phyloP scores from a whole-genome alignment of 2,329 filamentous ascomycete genomes.

The Lizonia empirigonia region DNA sequence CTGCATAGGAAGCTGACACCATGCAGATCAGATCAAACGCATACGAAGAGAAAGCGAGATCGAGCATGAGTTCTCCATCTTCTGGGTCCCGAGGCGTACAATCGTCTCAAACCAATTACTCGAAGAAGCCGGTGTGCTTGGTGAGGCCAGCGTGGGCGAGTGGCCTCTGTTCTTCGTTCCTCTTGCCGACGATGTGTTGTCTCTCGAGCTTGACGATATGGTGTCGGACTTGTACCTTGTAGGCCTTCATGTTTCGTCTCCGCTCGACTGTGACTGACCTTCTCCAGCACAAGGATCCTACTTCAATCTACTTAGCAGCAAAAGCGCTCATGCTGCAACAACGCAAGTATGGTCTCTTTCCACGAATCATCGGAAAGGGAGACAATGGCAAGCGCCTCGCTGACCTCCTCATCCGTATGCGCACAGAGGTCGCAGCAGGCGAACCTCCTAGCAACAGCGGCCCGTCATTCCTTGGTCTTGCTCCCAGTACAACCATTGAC shows the following conservation, averaged over 20 bases:
- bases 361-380: slow-evolving; percentile 91
- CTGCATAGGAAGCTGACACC: background rate
- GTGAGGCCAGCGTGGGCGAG: slow-evolving; percentile 87
- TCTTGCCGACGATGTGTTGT: slow-evolving; percentile 87
- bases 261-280: slow-evolving; percentile 29
- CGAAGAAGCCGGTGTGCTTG: slow-evolving; percentile 90
- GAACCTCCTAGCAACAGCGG: slow-evolving; percentile 68
- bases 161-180: slow-evolving; percentile 89
- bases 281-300: slow-evolving; percentile 77
- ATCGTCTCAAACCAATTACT: slow-evolving; percentile 88
- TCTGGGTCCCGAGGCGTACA: slow-evolving; percentile 93
- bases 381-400: slow-evolving; percentile 90
- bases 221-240: slow-evolving; percentile 86
- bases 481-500: slow-evolving; percentile 86
- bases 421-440: slow-evolving; percentile 82
- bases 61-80: slow-evolving; percentile 94
- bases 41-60: slow-evolving; percentile 85
- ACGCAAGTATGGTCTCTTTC: slow-evolving; percentile 89
- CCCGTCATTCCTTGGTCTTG: slow-evolving; percentile 66
- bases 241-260: slow-evolving; percentile 28
- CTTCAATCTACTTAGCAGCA: slow-evolving; percentile 84
- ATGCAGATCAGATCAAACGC: slow-evolving; percentile 83
- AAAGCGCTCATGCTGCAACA: slow-evolving; percentile 95
- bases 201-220: slow-evolving; percentile 84
- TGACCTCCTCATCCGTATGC: slow-evolving; percentile 87